Conservation (phyloP, 2,329 filamentous ascomycete species). For the Neopestalotiopsis sp. region DNA sequence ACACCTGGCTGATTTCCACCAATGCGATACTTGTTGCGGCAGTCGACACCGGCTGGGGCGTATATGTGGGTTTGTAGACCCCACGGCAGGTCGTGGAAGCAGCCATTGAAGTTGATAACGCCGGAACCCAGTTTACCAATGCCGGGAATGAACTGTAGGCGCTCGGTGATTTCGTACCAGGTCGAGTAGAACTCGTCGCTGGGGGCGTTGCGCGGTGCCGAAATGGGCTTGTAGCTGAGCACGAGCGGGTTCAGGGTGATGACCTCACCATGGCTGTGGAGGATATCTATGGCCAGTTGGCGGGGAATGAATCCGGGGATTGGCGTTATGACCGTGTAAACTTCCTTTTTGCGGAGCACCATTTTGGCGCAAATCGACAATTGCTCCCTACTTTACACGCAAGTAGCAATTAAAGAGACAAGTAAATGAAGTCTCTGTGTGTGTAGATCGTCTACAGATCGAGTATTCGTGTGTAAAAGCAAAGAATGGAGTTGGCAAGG, state of each 20-base stretch:
- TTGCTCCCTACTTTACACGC: background rate
- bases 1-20: constrained; percentile 70
- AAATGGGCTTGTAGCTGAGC: constrained; percentile 65
- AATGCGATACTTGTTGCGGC: constrained; percentile 72
- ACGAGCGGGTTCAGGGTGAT: constrained; percentile 75
- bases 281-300: constrained; percentile 73
- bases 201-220: constrained; percentile 69
- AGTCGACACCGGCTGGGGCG: constrained; percentile 68
- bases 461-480: background rate
- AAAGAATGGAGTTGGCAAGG: background rate
- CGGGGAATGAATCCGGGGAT: constrained; percentile 74
- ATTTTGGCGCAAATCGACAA: constrained; percentile 27
- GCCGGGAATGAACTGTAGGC: constrained; percentile 71
- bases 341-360: constrained; percentile 67
- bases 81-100: constrained; percentile 75
- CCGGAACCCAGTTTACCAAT: constrained; percentile 68
- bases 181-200: constrained; percentile 75
- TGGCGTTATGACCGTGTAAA: constrained; percentile 71
- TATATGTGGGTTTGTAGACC: constrained; percentile 75
- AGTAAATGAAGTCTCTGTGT: background rate
- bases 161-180: constrained; percentile 75
- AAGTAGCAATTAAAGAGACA: background rate
- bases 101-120: constrained; percentile 72
- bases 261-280: constrained; percentile 73
- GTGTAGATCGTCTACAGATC: background rate